Percentiles rank a stretch among this genome's conserved stretches.
These are phyloP conservation scores for Hypoxylon sp. DNA, from an alignment of 2,329 filamentous ascomycete genomes.

Conservation along the genomic window DNA sequence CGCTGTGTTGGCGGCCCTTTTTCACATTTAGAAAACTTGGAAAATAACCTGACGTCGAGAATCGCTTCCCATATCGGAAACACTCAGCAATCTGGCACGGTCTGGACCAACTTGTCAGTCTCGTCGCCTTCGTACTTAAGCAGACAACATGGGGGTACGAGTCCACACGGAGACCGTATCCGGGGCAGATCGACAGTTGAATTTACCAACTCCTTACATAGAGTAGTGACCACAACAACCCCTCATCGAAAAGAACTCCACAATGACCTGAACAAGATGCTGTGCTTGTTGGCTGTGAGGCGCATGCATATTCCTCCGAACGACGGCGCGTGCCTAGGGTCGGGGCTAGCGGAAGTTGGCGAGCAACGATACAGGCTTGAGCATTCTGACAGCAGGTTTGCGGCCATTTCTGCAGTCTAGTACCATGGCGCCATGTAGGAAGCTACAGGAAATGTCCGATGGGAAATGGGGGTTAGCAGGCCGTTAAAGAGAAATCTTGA, in stretches of 20 bases:
- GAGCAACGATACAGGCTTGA: conserved; percentile 21
- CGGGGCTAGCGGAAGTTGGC: conserved; percentile 21
- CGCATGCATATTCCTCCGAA: conserved; percentile 40
- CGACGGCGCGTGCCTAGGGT: conserved; percentile 15
- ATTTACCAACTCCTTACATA: conserved; percentile 23
- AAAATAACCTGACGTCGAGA: conserved; percentile 18
- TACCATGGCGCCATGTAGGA: conserved; percentile 17
- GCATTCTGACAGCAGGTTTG: conserved; percentile 20
- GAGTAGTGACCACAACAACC: conserved; percentile 23
- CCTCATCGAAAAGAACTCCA: conserved; percentile 35
- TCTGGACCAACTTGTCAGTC: conserved; percentile 36
- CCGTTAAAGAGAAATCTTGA: conserved; percentile 1
- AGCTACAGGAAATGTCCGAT: conserved; percentile 10
- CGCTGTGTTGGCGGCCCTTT: conserved; percentile 1
- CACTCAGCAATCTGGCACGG: conserved; percentile 16
- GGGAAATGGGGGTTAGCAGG: conserved; percentile 11
- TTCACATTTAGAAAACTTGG: conserved; percentile 11
- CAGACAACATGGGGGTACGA: conserved; percentile 36
- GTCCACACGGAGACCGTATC: conserved; percentile 34
- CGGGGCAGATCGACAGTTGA: conserved; percentile 36
- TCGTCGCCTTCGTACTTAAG: conserved; percentile 24
- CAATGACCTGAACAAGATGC: conserved; percentile 18
- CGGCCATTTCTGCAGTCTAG: conserved; percentile 19
- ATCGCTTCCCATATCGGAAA: conserved; percentile 23
- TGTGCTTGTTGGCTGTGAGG: conserved; percentile 26